A percentile compares a stretch with the other conserved stretches of the same genome.
Evolutionary conservation across 306 rosid species (phyloP).

Genomic region (Glycine tomentella): DNA sequence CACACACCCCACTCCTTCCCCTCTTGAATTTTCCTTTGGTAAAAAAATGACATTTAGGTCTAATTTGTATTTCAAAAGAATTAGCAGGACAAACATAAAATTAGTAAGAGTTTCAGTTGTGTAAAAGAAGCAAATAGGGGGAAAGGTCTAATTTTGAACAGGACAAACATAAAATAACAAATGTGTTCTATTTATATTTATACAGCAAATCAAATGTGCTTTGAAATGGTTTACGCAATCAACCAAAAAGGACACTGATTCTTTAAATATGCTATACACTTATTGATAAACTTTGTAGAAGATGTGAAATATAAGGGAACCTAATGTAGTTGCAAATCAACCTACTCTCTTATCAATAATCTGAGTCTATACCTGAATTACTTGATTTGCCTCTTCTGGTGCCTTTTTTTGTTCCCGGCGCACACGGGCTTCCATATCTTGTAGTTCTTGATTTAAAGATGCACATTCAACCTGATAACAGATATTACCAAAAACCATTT

Average conservation of each 20-base stretch:
- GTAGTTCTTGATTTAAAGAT: slow-evolving; percentile 93
- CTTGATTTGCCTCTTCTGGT: slow-evolving; percentile 93
- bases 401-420: slow-evolving; percentile 92
- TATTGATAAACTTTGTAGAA: neutral
- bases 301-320: slow-evolving; percentile 28
- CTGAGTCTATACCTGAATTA: slow-evolving; percentile 75
- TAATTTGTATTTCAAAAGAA: neutral
- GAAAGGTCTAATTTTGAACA: neutral
- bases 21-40: neutral
- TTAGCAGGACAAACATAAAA: neutral
- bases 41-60: neutral
- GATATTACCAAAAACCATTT: slow-evolving; percentile 35
- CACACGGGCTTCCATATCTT: slow-evolving; percentile 88
- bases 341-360: slow-evolving; percentile 12
- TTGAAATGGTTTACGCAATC: slow-evolving; percentile 7
- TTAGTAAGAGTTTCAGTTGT: neutral
- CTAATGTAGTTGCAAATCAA: slow-evolving; percentile 3
- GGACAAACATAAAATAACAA: neutral
- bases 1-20: neutral
- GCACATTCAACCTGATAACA: slow-evolving; percentile 88
- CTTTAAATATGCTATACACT: slow-evolving; percentile 16
- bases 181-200: neutral
- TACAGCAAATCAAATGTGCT: neutral
- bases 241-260: neutral
- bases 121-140: neutral